Base-by-base conservation (phyloP, 2,329 filamentous ascomycete species). In the Beauveria rudraprayagi region DNA sequence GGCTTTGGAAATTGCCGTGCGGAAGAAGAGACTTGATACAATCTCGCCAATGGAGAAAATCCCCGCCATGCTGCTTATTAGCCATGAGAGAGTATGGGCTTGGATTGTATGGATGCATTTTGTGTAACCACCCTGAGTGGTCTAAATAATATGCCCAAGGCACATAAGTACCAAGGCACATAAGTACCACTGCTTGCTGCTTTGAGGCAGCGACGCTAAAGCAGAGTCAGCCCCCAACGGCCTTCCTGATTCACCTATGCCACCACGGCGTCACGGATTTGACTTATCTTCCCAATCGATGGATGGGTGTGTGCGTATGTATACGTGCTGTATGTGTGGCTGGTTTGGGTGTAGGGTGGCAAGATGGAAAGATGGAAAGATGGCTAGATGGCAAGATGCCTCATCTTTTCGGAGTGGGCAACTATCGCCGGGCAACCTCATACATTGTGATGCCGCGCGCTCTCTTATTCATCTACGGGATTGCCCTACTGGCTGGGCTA, bases 181-280 rank as follows among this genome's bases (percentile, higher is more conserved):
- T 22, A 22, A 22, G 22, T 60, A 22, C 41, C 57, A 60, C 50
- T 24, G 41, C 41, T 43, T 55, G 28, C 58, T 61, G 17, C 19
- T n/a, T n/a, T 34, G 46, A 48, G 41, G n/a, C 22, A n/a, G 40
- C 4, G 46, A 30, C 41, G 50, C 50, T 48, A 54, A 22, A 40
- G 19, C 26, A 22, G 14, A 50, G 34, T 10, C 19, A 41, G 51
- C 50, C 51, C 58, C 50, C 51, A 55, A 41, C 43, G 51, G 58
- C 58, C 58, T 61, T 53, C 58, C 43, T 61, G 40, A 56, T 61
- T 56, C 41, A 56, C 50, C 19, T 50, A 24, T 60, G 5, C 28
- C n/a, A 11, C 22, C 14, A 10, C 34, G 44, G 19, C 56, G 55
- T 43, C 17, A 37, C 28, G 28, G 17, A 28, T 24, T 28, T 43